Evolutionary conservation across 2,329 filamentous ascomycete species (phyloP).

Genomic region (Parascedosporium putredinis): DNA sequence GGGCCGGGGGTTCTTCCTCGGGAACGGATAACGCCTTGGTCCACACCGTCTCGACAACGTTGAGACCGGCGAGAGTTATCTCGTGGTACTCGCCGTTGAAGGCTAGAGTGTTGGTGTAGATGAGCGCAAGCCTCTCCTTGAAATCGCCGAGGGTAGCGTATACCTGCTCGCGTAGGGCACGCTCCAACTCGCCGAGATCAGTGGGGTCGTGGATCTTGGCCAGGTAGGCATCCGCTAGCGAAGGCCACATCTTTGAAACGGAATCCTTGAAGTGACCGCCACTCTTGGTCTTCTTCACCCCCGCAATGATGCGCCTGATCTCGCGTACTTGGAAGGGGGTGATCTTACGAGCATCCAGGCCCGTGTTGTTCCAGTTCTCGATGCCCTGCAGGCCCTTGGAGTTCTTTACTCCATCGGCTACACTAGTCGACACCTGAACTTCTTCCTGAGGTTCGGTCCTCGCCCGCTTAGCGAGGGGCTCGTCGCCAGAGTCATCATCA

Average conservation of each 20-base stretch:
- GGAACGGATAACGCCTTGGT: constrained; percentile 32
- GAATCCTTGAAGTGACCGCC: constrained; percentile 67
- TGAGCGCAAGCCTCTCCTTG: constrained; percentile 61
- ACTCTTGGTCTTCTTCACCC: constrained; percentile 77
- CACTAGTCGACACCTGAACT: constrained; percentile 14
- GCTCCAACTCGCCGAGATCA: constrained; percentile 75
- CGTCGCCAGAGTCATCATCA: constrained; percentile 58
- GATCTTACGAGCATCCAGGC: constrained; percentile 38
- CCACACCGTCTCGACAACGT: constrained; percentile 47
- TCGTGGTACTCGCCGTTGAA: constrained; percentile 78
- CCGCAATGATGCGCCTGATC: constrained; percentile 55
- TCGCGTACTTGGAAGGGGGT: constrained; percentile 51
- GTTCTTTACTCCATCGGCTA: constrained; percentile 12
- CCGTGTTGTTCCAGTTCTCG: constrained; percentile 29
- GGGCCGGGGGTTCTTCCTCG: constrained; percentile 46
- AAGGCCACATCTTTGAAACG: constrained; percentile 65
- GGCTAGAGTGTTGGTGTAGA: constrained; percentile 65
- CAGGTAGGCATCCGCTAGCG: constrained; percentile 63
- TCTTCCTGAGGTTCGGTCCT: constrained; percentile 53
- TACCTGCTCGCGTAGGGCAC: constrained; percentile 56
- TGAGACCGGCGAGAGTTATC: constrained; percentile 49
- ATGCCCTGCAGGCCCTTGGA: constrained; percentile 20
- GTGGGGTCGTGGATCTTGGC: constrained; percentile 65
- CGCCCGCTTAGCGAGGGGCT: constrained; percentile 70
- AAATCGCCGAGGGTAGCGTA: constrained; percentile 66